These are phyloP conservation scores for Physaria fendleri DNA, from an alignment of 345 rosid species.

Conservation along the genomic window DNA sequence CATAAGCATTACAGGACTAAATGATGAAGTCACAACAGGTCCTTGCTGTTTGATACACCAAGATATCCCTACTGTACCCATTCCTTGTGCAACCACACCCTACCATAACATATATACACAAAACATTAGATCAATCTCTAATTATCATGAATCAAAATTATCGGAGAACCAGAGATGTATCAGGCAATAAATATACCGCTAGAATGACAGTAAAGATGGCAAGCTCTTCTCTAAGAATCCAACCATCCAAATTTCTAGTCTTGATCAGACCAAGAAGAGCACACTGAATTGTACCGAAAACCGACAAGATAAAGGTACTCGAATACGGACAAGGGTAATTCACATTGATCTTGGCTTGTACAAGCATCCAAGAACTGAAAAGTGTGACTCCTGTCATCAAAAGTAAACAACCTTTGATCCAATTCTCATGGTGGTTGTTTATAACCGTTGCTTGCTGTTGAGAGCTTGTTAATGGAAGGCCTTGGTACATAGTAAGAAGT, in stretches of 20 bases:
- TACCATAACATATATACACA: neutral
- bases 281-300: constrained; percentile 50
- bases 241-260: constrained; percentile 27
- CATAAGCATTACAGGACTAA: constrained; percentile 34
- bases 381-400: constrained; percentile 27
- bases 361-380: constrained; percentile 50
- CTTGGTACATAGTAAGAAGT: constrained; percentile 43
- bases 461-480: constrained; percentile 28
- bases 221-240: constrained; percentile 43
- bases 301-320: constrained; percentile 49
- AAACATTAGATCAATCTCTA: neutral
- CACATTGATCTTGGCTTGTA: constrained; percentile 45
- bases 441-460: neutral
- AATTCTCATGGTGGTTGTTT: constrained; percentile 23
- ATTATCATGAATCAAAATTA: neutral
- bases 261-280: constrained; percentile 37
- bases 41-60: constrained; percentile 46
- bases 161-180: no score
- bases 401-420: constrained; percentile 43
- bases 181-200: constrained; percentile 40
- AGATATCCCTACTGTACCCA: constrained; percentile 37
- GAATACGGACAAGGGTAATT: constrained; percentile 54
- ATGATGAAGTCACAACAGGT: constrained; percentile 38
- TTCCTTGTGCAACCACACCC: constrained; percentile 35
- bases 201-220: constrained; percentile 35